Evolutionary conservation across 805 yeast species (phyloP).

Genomic region (Metschnikowia anglica): DNA sequence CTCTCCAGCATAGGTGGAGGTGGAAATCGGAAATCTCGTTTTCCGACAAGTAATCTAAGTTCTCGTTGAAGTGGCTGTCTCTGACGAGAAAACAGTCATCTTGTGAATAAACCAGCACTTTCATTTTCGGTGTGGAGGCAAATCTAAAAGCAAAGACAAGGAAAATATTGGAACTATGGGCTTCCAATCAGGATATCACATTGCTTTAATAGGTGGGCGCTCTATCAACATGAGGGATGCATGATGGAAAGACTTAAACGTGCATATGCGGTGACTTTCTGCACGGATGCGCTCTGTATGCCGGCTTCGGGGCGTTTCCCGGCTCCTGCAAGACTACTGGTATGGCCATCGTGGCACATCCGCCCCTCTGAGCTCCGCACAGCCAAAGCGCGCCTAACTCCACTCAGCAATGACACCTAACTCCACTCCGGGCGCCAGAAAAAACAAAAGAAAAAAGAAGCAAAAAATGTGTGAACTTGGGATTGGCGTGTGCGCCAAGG

Average conservation of each 20-base stretch:
- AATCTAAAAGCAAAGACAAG: neutral
- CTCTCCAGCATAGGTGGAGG: conserved; percentile 28
- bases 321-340: neutral
- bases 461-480: neutral
- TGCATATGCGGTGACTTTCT: conserved; percentile 7
- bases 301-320: neutral
- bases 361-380: neutral
- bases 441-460: too few relatives aligned
- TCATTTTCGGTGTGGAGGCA: neutral
- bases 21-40: conserved; percentile 18
- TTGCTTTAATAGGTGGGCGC: conserved; percentile 3
- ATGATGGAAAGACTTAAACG: neutral
- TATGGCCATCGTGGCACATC: neutral
- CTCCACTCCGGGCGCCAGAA: too few relatives aligned
- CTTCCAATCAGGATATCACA: neutral
- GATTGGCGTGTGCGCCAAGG: too few relatives aligned
- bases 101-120: conserved; percentile 10
- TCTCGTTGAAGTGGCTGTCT: conserved; percentile 19
- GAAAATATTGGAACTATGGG: too few relatives aligned
- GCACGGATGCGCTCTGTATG: neutral
- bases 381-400: neutral
- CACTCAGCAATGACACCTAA: neutral
- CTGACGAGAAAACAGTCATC: conserved; percentile 17
- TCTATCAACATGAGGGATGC: neutral
- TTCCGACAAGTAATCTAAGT: conserved; percentile 33